phyloP scores from a whole-genome alignment of 1,284 basidiomycete genomes.

The Cryptococcus sp. region DNA sequence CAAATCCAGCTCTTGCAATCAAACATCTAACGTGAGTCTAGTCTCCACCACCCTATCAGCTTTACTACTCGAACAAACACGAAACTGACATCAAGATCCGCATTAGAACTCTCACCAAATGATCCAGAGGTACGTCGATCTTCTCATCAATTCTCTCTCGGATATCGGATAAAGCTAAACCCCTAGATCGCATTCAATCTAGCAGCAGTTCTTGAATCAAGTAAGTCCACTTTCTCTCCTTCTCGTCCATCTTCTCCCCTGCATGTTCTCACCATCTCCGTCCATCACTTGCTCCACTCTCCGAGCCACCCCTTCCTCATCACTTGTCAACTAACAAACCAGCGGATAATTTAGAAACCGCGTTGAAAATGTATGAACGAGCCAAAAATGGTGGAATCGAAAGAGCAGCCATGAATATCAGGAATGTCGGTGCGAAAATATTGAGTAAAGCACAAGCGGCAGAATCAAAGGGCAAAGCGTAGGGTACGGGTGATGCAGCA shows the following conservation, averaged over 20 bases:
- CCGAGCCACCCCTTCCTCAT: no score
- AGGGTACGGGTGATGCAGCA: no score
- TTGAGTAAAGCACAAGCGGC: no score
- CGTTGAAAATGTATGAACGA: constrained; percentile 43
- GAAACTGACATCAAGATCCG: constrained; percentile 57
- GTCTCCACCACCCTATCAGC: no score
- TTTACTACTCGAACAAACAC: neutral
- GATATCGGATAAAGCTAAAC: neutral
- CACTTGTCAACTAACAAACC: constrained; percentile 3
- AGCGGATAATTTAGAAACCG: constrained; percentile 44
- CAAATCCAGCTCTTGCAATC: constrained; percentile 82
- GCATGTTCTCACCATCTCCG: no score
- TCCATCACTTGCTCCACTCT: no score
- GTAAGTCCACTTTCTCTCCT: constrained; percentile 20
- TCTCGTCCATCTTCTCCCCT: no score
- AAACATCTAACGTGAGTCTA: constrained; percentile 71
- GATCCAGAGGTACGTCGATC: constrained; percentile 63
- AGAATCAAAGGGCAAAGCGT: no score
- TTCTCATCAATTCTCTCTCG: neutral
- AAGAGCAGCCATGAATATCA: constrained; percentile 44
- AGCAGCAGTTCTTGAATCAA: constrained; percentile 53
- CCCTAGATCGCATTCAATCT: constrained; percentile 78
- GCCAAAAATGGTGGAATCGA: constrained; percentile 44
- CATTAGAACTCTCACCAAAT: constrained; percentile 77
- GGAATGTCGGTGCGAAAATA: constrained; percentile 45